Evolutionary conservation across 495 filamentous ascomycete species (phyloP).

Genomic region (Symbiotaphrina buchneri): DNA sequence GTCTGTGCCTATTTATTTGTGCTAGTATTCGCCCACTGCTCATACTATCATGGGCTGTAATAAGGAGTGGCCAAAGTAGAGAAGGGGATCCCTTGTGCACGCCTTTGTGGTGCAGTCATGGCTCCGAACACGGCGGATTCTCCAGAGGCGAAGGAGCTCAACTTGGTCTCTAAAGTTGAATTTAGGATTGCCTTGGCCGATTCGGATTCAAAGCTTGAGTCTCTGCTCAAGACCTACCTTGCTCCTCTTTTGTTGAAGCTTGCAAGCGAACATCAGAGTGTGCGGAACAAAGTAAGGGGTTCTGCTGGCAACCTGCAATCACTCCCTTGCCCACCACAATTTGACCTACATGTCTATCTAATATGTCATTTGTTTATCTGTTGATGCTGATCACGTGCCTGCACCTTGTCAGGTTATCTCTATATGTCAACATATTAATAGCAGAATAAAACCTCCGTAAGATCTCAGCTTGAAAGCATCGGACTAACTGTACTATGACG

Average conservation of each 20-base stretch:
- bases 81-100: too few species aligned
- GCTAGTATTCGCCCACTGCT: too few species aligned
- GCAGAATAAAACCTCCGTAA: conserved; percentile 36
- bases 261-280: conserved; percentile 50
- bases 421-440: conserved; percentile 65
- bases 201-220: conserved; percentile 59
- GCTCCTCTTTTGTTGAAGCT: conserved; percentile 67
- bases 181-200: conserved; percentile 71
- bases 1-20: too few species aligned
- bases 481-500: conserved; percentile 2
- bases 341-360: too few species aligned
- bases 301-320: too few species aligned
- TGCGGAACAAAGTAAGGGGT: conserved; percentile 71
- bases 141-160: conserved; percentile 50
- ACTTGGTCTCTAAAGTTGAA: conserved; percentile 74
- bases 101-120: too few species aligned
- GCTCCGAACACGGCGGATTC: background rate
- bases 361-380: too few species aligned
- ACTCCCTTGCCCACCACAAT: too few species aligned
- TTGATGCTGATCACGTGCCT: too few species aligned
- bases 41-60: too few species aligned
- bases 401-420: conserved; percentile 43
- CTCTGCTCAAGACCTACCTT: conserved; percentile 57
- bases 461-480: background rate
- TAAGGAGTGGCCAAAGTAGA: too few species aligned